Base-by-base conservation (phyloP, 352 stramenopile species). In the Pythium folliculosum region DNA sequence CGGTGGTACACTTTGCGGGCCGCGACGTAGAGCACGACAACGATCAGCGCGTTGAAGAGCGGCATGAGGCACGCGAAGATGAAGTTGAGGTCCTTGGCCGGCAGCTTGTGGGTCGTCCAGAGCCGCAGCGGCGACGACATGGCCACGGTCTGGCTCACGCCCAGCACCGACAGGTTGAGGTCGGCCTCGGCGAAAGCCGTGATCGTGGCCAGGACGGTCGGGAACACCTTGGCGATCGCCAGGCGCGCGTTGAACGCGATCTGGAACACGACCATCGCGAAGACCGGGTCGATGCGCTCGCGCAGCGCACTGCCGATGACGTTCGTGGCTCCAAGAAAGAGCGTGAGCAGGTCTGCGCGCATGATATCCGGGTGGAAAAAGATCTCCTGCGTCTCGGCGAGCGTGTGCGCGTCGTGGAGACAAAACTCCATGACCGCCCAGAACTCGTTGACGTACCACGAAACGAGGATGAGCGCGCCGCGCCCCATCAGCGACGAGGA, bases 361-460 rank as follows among this genome's bases (percentile, higher is more conserved):
- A 61, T 61, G 23, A 54, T 60, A 1, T 12, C 37, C 2, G 37
- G 30, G 13, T 40, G 37, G 21, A 44, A 47, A 47, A 59, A 66
- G 21, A 38, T 66, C 16, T 40, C 44, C 21, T 57, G 35, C 0
- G 52, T 51, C 13, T 23, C n/a, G 12, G 23, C 32, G 14, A 66
- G 6, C 5, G n/a, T 37, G 32, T 59, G 8, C 4, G 66, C 71
- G 0, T 77, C 40, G 1, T 75, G 63, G 0, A 81, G 40, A 23
- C 66, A 67, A 21, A 81, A 86, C 50, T 85, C 75, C 0, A 69
- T 74, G 0, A 84, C 51, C 1, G 68, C 71, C 73, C 76, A 88
- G 43, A 76, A 84, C 0, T 63, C 68, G 35, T 88, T 78, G 14
- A 88, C 53, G 27, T 74, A 55, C 68, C 76, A 82, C 5, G 71